phyloP scores from a whole-genome alignment of 2,329 filamentous ascomycete genomes.

The Pyrenophora graminea region DNA sequence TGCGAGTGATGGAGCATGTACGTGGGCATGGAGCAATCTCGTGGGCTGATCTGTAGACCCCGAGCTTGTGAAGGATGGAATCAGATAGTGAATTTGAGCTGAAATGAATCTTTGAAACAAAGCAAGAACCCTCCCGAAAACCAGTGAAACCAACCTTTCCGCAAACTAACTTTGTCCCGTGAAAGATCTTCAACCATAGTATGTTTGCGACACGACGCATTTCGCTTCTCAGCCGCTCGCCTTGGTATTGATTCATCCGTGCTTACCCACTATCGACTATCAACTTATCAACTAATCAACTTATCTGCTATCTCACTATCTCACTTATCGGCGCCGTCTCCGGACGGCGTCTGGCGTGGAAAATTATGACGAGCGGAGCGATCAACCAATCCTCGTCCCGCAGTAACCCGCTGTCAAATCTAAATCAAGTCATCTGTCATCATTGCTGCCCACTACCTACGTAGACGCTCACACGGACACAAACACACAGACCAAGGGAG shows the following conservation, averaged over 20 bases:
- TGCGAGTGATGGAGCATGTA: constrained; percentile 8
- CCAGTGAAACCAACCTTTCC: constrained; percentile 6
- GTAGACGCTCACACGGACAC: neutral
- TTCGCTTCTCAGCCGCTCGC: neutral
- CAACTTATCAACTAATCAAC: neutral
- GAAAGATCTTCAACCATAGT: neutral
- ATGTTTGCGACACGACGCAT: constrained; percentile 3
- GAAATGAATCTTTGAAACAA: constrained; percentile 7
- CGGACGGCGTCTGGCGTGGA: neutral
- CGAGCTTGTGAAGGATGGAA: constrained; percentile 10
- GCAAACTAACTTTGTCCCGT: neutral
- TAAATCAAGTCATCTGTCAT: too few relatives aligned
- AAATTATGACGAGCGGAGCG: constrained; percentile 1
- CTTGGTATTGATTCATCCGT: too few relatives aligned
- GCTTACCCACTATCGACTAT: neutral
- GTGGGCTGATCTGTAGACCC: constrained; percentile 9
- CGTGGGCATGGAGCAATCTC: constrained; percentile 14
- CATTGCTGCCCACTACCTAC: neutral
- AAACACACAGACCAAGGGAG: neutral
- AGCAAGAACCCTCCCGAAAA: constrained; percentile 17
- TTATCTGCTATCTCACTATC: neutral
- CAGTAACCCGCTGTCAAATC: neutral
- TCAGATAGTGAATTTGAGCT: constrained; percentile 23
- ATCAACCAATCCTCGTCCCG: neutral
- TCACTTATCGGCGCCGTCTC: neutral